These are phyloP conservation scores for Macrotyloma uniflorum DNA, from an alignment of 306 rosid genomes.

Conservation along the genomic window DNA sequence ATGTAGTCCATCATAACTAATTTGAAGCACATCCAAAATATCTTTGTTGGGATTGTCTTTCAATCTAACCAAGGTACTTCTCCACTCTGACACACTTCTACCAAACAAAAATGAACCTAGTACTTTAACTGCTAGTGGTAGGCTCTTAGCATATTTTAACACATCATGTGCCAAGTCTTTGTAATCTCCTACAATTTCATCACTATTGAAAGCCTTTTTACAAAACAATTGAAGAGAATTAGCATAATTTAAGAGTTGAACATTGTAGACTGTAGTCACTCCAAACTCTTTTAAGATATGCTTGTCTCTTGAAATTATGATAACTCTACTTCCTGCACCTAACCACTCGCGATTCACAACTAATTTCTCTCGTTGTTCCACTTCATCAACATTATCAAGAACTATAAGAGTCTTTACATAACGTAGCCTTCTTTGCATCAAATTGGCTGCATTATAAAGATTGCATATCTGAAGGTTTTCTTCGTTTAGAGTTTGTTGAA, in stretches of 20 bases:
- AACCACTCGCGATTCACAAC: background rate
- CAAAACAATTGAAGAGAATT: slow-evolving; percentile 20
- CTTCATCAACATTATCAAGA: slow-evolving; percentile 27
- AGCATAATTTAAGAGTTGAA: background rate
- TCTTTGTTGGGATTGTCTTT: background rate
- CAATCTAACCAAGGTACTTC: background rate
- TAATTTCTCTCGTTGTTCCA: background rate
- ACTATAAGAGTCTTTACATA: background rate
- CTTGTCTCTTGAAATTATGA: slow-evolving; percentile 16
- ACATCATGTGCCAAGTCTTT: background rate
- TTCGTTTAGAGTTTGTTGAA: slow-evolving; percentile 1
- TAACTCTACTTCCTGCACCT: slow-evolving; percentile 27
- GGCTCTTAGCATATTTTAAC: background rate
- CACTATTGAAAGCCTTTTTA: slow-evolving; percentile 31
- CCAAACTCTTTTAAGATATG: slow-evolving; percentile 16
- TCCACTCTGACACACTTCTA: background rate
- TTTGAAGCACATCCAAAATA: slow-evolving; percentile 9
- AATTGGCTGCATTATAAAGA: background rate
- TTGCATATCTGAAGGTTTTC: background rate
- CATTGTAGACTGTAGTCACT: slow-evolving; percentile 3
- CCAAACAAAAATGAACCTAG: background rate
- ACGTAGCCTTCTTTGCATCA: background rate
- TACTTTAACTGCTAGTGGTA: background rate
- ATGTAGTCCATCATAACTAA: background rate
- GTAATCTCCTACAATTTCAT: background rate